Conservation (phyloP, 768 basidiomycete genomes). For the Pleurotus salmoneostramineus region DNA sequence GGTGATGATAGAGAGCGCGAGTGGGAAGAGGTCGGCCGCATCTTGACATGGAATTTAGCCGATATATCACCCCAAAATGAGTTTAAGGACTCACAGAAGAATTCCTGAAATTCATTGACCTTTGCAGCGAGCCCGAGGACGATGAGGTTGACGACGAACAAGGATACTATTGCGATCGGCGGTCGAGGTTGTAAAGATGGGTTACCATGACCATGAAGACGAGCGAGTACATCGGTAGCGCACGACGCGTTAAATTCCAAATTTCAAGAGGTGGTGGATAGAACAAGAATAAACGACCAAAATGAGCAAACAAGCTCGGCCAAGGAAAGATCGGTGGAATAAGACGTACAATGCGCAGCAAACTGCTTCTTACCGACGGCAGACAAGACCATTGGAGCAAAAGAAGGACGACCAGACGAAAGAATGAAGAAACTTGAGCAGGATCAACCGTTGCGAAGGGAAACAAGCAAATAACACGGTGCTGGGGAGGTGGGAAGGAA, state of each 20-base stretch:
- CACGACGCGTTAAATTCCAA: too few species aligned
- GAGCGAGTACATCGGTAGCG: too few species aligned
- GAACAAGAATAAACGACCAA: conserved; percentile 5
- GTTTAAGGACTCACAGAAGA: conserved; percentile 43
- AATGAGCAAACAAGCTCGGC: neutral
- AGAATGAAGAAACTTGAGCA: neutral
- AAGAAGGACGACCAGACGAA: neutral
- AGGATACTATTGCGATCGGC: conserved; percentile 24
- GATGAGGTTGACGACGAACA: conserved; percentile 43
- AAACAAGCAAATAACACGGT: neutral
- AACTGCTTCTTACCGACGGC: conserved; percentile 15
- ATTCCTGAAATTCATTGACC: conserved; percentile 56
- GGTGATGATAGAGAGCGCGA: conserved; percentile 52
- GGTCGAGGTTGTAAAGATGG: too few species aligned
- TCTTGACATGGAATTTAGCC: conserved; percentile 25
- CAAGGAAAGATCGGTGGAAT: neutral
- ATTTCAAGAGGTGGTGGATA: neutral
- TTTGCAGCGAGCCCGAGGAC: conserved; percentile 49
- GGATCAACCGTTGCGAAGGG: neutral
- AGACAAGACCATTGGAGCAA: conserved; percentile 21
- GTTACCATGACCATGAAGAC: too few species aligned
- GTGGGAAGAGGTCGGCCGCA: conserved; percentile 57
- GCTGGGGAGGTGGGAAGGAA: neutral
- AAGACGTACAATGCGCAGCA: conserved; percentile 5
- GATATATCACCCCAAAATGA: too few species aligned